Evolutionary conservation across 768 basidiomycete genomes (phyloP), one percentile per base, ranked within the genome.

Genomic region (Phaeotremella fagi): DNA sequence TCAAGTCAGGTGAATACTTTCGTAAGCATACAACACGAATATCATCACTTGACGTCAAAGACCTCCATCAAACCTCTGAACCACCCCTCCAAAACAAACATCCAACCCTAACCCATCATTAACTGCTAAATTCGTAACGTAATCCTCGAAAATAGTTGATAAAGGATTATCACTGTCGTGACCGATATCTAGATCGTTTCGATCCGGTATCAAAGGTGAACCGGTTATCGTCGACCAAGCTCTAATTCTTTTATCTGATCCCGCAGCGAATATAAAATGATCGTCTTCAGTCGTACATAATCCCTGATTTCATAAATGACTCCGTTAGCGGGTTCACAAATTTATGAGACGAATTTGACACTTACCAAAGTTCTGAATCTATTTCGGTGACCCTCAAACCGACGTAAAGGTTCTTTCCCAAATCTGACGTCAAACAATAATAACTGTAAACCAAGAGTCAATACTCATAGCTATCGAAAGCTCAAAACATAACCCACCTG

Each of bases 401-500:
- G 16, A 22, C 37, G 29, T 27, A 67, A 28, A 0, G 68, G 62
- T 6, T 41, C 18, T 16, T 33, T 42, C 6, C 59, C 56, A 29
- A 37, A 70, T 24, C 68, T 45, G 9, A 57, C 47, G 54, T 70
- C 68, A 38, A 61, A 70, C 0, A 70, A 45, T 16, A 60, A 31
- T 37, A 70, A 29, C 68, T 70, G n/a, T n/a, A n/a, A n/a, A n/a
- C n/a, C n/a, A 44, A 26, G 35, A 33, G 11, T 29, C 14, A 11
- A 23, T 42, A 16, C 14, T 24, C 3, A 23, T 15, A 2, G 23
- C 20, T 4, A 3, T 15, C 37, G 5, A 29, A 5, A 29, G 6
- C 1, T 29, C 28, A 3, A 16, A n/a, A 36, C 22, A 26, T 3
- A 12, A 56, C 64, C 45, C 56, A 66, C 68, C 60, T 66, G 58